Base-by-base conservation (phyloP, 208 protist species). In the Zelonia costaricensis region DNA sequence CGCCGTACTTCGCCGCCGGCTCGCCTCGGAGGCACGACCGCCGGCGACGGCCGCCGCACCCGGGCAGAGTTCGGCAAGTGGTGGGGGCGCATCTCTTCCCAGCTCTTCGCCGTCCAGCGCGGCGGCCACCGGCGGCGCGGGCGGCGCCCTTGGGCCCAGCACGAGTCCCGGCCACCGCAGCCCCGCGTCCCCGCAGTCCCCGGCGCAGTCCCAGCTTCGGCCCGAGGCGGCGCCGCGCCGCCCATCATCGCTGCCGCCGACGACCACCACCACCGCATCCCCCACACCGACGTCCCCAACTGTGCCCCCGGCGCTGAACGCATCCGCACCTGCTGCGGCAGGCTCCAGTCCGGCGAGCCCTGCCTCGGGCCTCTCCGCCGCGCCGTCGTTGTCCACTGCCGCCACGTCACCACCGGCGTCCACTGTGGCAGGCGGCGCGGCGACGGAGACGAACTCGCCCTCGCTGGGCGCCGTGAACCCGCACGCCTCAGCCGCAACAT, bases 1-100 rank as follows among this genome's bases (percentile, higher is more conserved):
- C 6, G 77, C 69, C n/a, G 86, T 89, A 49, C 74, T 92, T 51
- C 82, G 82, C 25, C 76, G 76, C 7, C 48, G 65, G 13, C 44
- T 73, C 18, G 48, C 53, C 2, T 63, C 54, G 16, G 73, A 84
- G 48, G 51, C 38, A 18, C 48, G 74, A 43, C 18, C 47, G 36
- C 13, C 51, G 1, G 31, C 42, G 6, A 16, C 57, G 18, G 46
- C 47, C 16, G 43, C 30, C 28, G 53, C 39, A 45, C 28, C 46
- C 53, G 30, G 31, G 2, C 47, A 33, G 9, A 46, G 27, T 44
- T 16, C 48, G 6, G 18, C 58, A 9, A 20, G 22, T 23, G 42
- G n/a, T 12, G n/a, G 53, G 25, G 28, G 25, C 20, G n/a, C 40
- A 5, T 30, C 43, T 20, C 9, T 45, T n/a, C 23, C 52, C 8